Evolutionary conservation across 371 early-diverging fungal genomes (phyloP), one percentile per base, ranked within the genome.

Genomic region (Lichtheimia hyalospora): DNA sequence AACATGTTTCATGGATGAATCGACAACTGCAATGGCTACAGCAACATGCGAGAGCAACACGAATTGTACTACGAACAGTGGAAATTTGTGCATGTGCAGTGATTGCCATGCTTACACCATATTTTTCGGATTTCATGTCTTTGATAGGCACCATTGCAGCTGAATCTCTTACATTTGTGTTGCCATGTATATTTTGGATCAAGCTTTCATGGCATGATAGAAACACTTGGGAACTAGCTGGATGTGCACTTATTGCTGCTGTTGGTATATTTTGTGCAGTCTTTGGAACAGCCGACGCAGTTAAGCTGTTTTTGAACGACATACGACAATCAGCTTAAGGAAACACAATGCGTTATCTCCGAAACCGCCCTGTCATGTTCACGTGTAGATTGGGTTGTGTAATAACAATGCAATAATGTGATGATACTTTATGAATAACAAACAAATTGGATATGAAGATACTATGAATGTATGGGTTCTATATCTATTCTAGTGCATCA

Each of bases 81-180:
- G 69, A 81, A 64, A 62, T 83, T 21, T 28, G 72, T 15, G 60
- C 85, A 52, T 83, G 82, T 20, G 78, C 83, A 2, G 24, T 61
- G 13, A 63, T 89, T 46, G 91, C 93, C 14, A 71, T 92, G 66
- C 74, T 85, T 55, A 75, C 93, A n/a, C 91, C 94, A 0, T 89
- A 83, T 69, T 92, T 94, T 65, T 83, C 87, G 28, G 88, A 91
- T 64, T 79, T 92, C 54, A 91, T 93, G 89, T 81, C 86, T 8
- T 68, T 95, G 46, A 62, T 95, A 21, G 94, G 95, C 8, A 90
- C 93, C 5, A 58, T 93, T n/a, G 82, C 89, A 15, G 87, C 84
- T 28, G 88, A 87, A 43, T 72, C 86, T 61, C 77, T 92, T 46
- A 85, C 91, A 12, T 93, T 94, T 70, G 85, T 95, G 16, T 76